Conservation (phyloP, 1,284 basidiomycete species). For the Rhodotorula glutinis region DNA sequence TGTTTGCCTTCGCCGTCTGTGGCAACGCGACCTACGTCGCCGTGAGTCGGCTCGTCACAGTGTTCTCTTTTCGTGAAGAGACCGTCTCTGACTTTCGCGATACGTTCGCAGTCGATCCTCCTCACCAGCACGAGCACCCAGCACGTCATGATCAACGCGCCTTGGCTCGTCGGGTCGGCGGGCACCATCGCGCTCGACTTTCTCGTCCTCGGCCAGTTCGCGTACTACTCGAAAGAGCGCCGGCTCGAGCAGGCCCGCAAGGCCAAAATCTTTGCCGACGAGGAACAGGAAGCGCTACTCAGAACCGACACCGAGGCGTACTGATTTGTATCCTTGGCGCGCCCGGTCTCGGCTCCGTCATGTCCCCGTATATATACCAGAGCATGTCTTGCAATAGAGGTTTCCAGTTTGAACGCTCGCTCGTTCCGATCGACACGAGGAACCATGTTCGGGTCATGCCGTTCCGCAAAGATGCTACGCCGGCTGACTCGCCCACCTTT, state of each 20-base stretch:
- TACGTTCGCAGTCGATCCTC: constrained; percentile 32
- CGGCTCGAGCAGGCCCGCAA: constrained; percentile 7
- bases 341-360: background rate
- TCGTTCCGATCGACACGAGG: no score
- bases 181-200: constrained; percentile 45
- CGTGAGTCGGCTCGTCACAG: constrained; percentile 17
- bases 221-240: constrained; percentile 13
- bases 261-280: constrained; percentile 12
- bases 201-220: constrained; percentile 39
- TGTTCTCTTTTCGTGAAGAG: no score
- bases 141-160: constrained; percentile 42
- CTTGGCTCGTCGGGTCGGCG: constrained; percentile 43
- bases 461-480: background rate
- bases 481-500: background rate
- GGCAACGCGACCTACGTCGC: constrained; percentile 44
- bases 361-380: background rate
- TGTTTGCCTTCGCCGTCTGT: constrained; percentile 44
- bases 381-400: background rate
- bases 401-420: no score
- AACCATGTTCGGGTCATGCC: no score
- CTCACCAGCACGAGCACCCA: constrained; percentile 32
- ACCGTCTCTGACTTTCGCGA: background rate
- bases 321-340: background rate
- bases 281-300: background rate
- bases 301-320: constrained; percentile 1